A percentile compares a stretch with the other conserved stretches of the same genome.
Evolutionary conservation across 2,329 filamentous ascomycete genomes (phyloP).

Genomic region (Dendryphion nanum): DNA sequence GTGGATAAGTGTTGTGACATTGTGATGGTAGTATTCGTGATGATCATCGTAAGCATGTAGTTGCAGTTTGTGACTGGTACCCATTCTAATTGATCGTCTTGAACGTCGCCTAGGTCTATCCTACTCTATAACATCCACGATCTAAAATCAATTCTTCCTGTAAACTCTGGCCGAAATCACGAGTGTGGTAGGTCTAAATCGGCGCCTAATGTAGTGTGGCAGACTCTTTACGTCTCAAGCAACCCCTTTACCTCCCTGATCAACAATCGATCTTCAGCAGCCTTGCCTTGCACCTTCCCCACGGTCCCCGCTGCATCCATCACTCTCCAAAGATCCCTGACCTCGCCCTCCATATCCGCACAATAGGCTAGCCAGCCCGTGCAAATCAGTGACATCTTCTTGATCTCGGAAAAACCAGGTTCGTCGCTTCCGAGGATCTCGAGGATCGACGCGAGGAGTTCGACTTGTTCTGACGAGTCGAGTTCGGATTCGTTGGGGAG

Average conservation of each 20-base stretch:
- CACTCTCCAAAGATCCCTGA: conserved; percentile 75
- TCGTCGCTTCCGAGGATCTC: conserved; percentile 64
- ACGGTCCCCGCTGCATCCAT: conserved; percentile 73
- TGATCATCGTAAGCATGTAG: too few relatives aligned
- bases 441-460: conserved; percentile 75
- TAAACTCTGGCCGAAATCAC: too few relatives aligned
- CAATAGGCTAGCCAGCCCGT: conserved; percentile 75
- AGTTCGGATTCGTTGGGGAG: conserved; percentile 42
- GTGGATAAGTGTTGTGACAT: too few relatives aligned
- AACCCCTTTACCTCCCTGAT: conserved; percentile 35
- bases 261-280: conserved; percentile 29
- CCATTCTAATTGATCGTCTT: too few relatives aligned
- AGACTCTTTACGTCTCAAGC: conserved; percentile 18
- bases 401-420: conserved; percentile 58
- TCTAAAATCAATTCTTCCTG: too few relatives aligned
- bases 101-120: too few relatives aligned
- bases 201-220: too few relatives aligned
- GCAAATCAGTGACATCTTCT: conserved; percentile 74
- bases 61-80: too few relatives aligned
- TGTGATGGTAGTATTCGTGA: too few relatives aligned
- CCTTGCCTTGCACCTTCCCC: conserved; percentile 21
- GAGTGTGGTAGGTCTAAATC: too few relatives aligned
- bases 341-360: conserved; percentile 66
- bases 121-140: too few relatives aligned
- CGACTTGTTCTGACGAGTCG: conserved; percentile 70